Evolutionary conservation across 2,329 filamentous ascomycete genomes (phyloP).

Genomic region (Didymella lethalis): DNA sequence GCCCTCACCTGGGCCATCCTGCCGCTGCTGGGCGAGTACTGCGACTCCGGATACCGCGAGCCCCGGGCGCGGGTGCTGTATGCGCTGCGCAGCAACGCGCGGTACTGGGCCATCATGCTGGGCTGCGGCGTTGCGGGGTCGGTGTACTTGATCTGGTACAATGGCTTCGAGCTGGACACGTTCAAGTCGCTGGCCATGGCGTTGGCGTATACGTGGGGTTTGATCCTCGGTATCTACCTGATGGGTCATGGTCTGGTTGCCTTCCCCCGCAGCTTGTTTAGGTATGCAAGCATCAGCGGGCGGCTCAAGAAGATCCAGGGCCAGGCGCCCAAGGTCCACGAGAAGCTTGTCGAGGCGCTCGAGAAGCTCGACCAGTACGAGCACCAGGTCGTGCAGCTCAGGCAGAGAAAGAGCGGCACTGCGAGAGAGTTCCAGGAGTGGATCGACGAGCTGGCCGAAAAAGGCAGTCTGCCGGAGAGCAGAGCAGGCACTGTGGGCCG

Average conservation of each 20-base stretch:
- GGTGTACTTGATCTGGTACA: slow-evolving; percentile 82
- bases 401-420: slow-evolving; percentile 80
- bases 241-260: slow-evolving; percentile 98
- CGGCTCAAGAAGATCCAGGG: slow-evolving; percentile 77
- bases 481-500: slow-evolving; percentile 44
- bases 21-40: slow-evolving; percentile 91
- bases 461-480: slow-evolving; percentile 72
- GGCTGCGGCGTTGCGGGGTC: slow-evolving; percentile 74
- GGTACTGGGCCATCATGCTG: slow-evolving; percentile 85
- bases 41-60: slow-evolving; percentile 91
- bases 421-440: slow-evolving; percentile 83
- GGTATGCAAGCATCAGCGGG: slow-evolving; percentile 78
- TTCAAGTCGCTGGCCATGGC: slow-evolving; percentile 91
- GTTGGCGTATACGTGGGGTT: slow-evolving; percentile 90
- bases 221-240: slow-evolving; percentile 90
- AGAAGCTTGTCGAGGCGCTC: slow-evolving; percentile 85
- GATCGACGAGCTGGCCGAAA: slow-evolving; percentile 92
- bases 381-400: slow-evolving; percentile 78
- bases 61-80: slow-evolving; percentile 81
- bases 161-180: slow-evolving; percentile 74
- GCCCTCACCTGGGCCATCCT: slow-evolving; percentile 93
- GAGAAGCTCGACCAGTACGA: slow-evolving; percentile 82
- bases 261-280: slow-evolving; percentile 81
- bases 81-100: slow-evolving; percentile 84
- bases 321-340: slow-evolving; percentile 81